A percentile compares a stretch with the other conserved stretches of the same genome.
phyloP scores from a whole-genome alignment of 2,329 filamentous ascomycete genomes.

The Penicillium sp. region DNA sequence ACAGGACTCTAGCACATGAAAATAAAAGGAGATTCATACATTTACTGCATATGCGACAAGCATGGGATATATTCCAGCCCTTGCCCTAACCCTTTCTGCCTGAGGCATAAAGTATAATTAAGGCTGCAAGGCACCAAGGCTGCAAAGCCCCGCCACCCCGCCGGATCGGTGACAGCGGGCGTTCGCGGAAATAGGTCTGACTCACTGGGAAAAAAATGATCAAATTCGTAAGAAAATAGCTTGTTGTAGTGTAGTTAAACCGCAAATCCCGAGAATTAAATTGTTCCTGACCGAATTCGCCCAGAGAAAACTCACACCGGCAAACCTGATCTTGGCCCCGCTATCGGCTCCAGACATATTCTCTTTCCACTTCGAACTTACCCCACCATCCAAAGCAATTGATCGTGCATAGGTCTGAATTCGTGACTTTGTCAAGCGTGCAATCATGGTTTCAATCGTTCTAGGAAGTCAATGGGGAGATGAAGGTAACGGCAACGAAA shows the following conservation, averaged over 20 bases:
- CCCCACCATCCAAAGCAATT: constrained; percentile 7
- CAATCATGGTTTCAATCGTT: constrained; percentile 37
- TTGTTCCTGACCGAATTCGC: background rate
- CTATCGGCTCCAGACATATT: constrained; percentile 8
- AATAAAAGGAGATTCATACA: background rate
- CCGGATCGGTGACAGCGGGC: constrained; percentile 1
- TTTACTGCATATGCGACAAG: background rate
- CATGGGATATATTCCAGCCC: background rate
- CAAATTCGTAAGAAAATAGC: background rate
- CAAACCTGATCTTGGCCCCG: constrained; percentile 9
- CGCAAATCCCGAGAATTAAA: background rate
- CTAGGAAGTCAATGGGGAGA: constrained; percentile 43
- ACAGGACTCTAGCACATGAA: too few relatives aligned
- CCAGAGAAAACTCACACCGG: constrained; percentile 1
- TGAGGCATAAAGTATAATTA: background rate
- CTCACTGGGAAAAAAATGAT: background rate
- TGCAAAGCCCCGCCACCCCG: constrained; percentile 7
- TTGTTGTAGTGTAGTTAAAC: background rate
- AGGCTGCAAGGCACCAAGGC: background rate
- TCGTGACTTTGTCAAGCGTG: background rate
- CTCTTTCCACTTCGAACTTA: constrained; percentile 3
- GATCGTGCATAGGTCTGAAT: background rate
- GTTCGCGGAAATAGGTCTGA: constrained; percentile 1
- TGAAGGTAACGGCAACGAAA: constrained; percentile 30
- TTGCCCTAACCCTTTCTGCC: constrained; percentile 4